Conservation (phyloP, 805 yeast species). For the Barnettozyma vustinii region DNA sequence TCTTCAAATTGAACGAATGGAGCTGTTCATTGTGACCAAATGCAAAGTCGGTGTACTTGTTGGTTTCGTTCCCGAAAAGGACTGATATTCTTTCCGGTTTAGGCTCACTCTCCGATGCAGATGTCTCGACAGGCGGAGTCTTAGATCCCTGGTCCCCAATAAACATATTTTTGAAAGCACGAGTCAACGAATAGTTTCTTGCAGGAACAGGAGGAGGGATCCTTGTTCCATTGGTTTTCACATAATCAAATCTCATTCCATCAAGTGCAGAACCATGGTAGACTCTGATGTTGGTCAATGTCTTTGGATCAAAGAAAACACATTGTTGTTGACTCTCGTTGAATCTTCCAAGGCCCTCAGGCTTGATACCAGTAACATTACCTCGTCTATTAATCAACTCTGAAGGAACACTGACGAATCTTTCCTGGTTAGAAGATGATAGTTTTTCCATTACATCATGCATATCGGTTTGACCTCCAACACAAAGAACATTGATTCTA, state of each 20-base stretch:
- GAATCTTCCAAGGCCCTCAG: slow-evolving; percentile 29
- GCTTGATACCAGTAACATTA: slow-evolving; percentile 32
- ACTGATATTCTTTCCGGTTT: slow-evolving; percentile 6
- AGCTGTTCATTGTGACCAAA: slow-evolving; percentile 57
- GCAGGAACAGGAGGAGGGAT: slow-evolving; percentile 42
- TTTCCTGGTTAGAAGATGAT: slow-evolving; percentile 9
- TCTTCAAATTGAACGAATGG: slow-evolving; percentile 54
- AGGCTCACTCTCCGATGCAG: background rate
- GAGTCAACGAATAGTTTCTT: slow-evolving; percentile 35
- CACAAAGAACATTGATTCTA: slow-evolving; percentile 46
- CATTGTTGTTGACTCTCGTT: slow-evolving; percentile 23
- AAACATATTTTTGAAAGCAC: slow-evolving; percentile 15
- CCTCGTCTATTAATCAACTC: slow-evolving; percentile 26
- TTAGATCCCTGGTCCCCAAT: background rate
- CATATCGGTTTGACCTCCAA: slow-evolving; percentile 54
- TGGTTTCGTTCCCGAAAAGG: slow-evolving; percentile 49
- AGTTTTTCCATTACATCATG: slow-evolving; percentile 42
- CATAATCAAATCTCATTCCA: slow-evolving; percentile 54
- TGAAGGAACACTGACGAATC: slow-evolving; percentile 27
- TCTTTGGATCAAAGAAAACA: slow-evolving; percentile 32
- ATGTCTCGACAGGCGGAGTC: background rate
- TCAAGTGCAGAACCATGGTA: slow-evolving; percentile 77
- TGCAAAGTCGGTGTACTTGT: slow-evolving; percentile 48
- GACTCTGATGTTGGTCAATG: slow-evolving; percentile 51
- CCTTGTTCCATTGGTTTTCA: slow-evolving; percentile 4